Evolutionary conservation across 2,329 filamentous ascomycete genomes (phyloP), one percentile per base, ranked within the genome.

Genomic region (Elsinoe fawcettii): DNA sequence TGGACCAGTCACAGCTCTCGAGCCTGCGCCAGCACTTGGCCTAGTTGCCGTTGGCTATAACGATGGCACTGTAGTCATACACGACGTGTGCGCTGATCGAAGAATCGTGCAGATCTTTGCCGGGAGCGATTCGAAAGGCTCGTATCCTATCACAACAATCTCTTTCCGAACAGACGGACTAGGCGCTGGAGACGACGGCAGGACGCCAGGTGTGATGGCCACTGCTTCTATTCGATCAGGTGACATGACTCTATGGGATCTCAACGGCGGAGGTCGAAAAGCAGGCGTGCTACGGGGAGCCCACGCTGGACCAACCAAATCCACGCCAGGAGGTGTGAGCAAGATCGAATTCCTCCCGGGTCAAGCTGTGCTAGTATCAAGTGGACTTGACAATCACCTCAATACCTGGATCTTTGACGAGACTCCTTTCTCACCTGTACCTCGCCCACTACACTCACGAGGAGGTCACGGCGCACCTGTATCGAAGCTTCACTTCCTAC

Each of bases 381-480:
- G 90, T 62, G 95, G 93, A 3, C 79, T 88, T 49, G 93, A 99
- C 70, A 99, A 99, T 72, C 89, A 91, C 8, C 75, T 99, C 59
- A 95, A 92, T 69, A 91, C 90, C 4, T 96, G 92, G 92, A 93
- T 97, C 60, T 96, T 96, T 65, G 92, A 97, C 66, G 86, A 95
- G 69, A 86, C 85, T 0, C 91, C 92, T 0, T 96, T 96, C 69
- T 93, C 88, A 0, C 85, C 91, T 0, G 80, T 91, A 9, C 93
- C 93, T 1, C 83, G 92, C 16, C 86, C 90, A 23, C 75, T 99
- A 27, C 93, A 99, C 71, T 82, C 83, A 2, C 82, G 93, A 63
- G 90, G 88, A 63, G 93, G 93, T 1, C 93, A 99, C 69, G 89
- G 91, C 8, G 90, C 87, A 2, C 86, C 91, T 0, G 84, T 97